Conservation (phyloP, 768 basidiomycete genomes). For the Wakefieldia striispora region DNA sequence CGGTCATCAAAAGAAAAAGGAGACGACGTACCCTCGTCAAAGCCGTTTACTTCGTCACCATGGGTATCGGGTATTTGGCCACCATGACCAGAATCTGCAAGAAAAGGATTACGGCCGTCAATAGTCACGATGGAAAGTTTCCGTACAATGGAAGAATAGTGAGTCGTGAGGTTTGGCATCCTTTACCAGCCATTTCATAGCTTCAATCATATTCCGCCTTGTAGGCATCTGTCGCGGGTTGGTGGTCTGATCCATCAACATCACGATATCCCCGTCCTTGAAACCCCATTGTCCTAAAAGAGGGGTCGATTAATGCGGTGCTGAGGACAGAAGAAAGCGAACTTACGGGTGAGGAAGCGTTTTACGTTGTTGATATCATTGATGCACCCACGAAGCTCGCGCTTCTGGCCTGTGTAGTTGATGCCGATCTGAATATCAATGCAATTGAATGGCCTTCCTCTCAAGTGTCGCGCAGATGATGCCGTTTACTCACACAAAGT, state of each 20-base stretch:
- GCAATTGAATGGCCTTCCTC: background rate
- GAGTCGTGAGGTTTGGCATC: conserved; percentile 70
- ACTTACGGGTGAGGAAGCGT: conserved; percentile 61
- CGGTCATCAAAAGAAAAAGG: background rate
- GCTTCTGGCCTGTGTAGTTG: conserved; percentile 65
- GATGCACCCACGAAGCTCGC: conserved; percentile 71
- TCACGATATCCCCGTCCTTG: conserved; percentile 52
- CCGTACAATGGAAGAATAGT: conserved; percentile 69
- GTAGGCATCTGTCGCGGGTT: conserved; percentile 49
- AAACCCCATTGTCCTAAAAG: conserved; percentile 44
- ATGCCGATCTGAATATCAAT: conserved; percentile 61
- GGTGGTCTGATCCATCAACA: conserved; percentile 48
- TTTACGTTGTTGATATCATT: conserved; percentile 76
- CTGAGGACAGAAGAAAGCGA: background rate
- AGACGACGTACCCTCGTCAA: conserved; percentile 63
- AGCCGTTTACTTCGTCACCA: conserved; percentile 79
- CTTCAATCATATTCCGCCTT: conserved; percentile 51
- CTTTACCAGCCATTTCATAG: conserved; percentile 65
- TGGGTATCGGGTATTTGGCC: conserved; percentile 79
- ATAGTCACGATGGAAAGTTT: background rate
- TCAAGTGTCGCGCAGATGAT: background rate
- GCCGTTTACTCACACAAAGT: conserved; percentile 34
- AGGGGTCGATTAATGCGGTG: background rate
- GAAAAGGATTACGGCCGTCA: background rate
- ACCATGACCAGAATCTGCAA: conserved; percentile 88